Evolutionary conservation across 768 basidiomycete species (phyloP).

Genomic region (Clitopilus passeckerianus): DNA sequence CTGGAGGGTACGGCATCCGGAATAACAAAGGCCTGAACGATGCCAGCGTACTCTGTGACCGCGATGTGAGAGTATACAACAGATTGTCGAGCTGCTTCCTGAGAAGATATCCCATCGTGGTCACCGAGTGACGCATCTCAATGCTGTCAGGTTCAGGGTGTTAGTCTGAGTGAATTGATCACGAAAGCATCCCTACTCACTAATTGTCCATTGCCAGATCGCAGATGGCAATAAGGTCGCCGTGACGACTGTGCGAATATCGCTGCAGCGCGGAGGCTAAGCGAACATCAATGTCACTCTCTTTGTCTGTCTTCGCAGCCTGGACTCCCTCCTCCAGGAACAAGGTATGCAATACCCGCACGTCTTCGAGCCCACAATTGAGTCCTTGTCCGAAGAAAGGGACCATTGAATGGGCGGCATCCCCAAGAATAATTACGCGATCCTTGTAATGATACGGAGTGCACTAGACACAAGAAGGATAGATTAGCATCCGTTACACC

Average conservation of each 20-base stretch:
- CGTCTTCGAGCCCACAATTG: slow-evolving; percentile 97
- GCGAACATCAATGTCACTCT: slow-evolving; percentile 42
- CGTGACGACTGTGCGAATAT: slow-evolving; percentile 80
- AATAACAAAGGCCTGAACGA: slow-evolving; percentile 43
- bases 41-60: slow-evolving; percentile 38
- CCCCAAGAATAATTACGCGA: slow-evolving; percentile 83
- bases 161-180: slow-evolving; percentile 9
- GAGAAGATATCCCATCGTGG: slow-evolving; percentile 73
- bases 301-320: slow-evolving; percentile 29
- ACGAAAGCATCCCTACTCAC: slow-evolving; percentile 43
- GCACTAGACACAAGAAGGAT: slow-evolving; percentile 39
- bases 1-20: slow-evolving; percentile 53
- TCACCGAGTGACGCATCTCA: slow-evolving; percentile 93
- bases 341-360: slow-evolving; percentile 78
- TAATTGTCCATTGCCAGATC: slow-evolving; percentile 96
- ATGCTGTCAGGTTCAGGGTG: slow-evolving; percentile 42
- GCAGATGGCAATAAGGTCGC: slow-evolving; percentile 87
- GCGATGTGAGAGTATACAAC: slow-evolving; percentile 57
- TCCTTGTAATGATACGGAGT: slow-evolving; percentile 90
- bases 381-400: slow-evolving; percentile 97
- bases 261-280: slow-evolving; percentile 63
- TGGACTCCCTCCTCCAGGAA: slow-evolving; percentile 69
- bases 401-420: slow-evolving; percentile 98
- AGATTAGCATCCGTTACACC: slow-evolving; percentile 16
- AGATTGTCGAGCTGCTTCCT: slow-evolving; percentile 77